Evolutionary conservation across 495 filamentous ascomycete genomes (phyloP), one percentile per base, ranked within the genome.

Genomic region (Recurvomyces mirabilis): DNA sequence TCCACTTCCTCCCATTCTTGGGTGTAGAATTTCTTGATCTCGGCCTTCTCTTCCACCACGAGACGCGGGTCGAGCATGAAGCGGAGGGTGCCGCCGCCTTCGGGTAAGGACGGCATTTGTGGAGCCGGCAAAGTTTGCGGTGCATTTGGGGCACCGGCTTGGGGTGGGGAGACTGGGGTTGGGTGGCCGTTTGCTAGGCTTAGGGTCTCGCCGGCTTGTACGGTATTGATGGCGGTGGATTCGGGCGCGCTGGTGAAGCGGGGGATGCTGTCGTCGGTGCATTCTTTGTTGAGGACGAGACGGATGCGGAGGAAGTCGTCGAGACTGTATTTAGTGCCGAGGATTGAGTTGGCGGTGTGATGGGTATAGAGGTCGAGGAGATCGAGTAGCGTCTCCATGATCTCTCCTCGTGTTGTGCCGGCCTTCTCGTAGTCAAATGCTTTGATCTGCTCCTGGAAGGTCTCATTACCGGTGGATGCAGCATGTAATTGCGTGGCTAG

Each of bases 321-420:
- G 13, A 87, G 64, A 34, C 80, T 71, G 57, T 81, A 81, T 15
- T 70, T 59, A 24, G 72, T 67, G 11, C 89, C 89, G 28, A 94
- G 70, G 29, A 77, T 71, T 32, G 87, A 94, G 28, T 68, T 66
- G 38, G 72, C 64, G 40, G 77, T 73, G 54, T 89, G 80, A 58
- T 93, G 83, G 11, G 75, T 84, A 60, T 93, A 95, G 6, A 94
- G 71, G 58, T 95, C 88, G 13, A 94, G 69, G 1, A 93, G 64
- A 56, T 95, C 88, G 41, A 91, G 73, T 44, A 93, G 73, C 0
- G 79, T 87, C 67, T 94, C 77, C 65, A 91, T 78, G 20, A 95
- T 71, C 53, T 83, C 77, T 41, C 71, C 72, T 9, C 82, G 70
- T 21, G 66, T 72, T 4, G 76, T 82, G 37, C 72, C 65, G 68